Conservation (phyloP, 805 yeast species). For the Dipodascopsis tothii region DNA sequence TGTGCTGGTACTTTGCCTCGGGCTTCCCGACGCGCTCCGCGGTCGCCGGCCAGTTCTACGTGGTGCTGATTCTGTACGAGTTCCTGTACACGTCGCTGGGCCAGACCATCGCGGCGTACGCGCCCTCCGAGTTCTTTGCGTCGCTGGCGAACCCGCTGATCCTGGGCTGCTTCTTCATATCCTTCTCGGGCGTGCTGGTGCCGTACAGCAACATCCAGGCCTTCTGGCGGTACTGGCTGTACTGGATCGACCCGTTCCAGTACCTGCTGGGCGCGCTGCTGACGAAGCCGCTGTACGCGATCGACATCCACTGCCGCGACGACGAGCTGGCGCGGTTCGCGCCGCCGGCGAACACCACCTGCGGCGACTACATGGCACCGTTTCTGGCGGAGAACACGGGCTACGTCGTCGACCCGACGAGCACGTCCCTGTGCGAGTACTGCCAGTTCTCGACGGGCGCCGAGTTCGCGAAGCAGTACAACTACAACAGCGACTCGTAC, state of each 20-base stretch:
- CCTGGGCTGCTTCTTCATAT: conserved; percentile 41
- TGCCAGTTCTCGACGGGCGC: background rate
- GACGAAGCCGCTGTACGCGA: conserved; percentile 42
- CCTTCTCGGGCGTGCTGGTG: conserved; percentile 68
- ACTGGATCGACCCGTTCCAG: conserved; percentile 61
- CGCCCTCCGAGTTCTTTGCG: conserved; percentile 58
- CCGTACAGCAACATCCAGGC: conserved; percentile 55
- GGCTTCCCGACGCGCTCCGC: conserved; percentile 37
- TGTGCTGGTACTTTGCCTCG: conserved; percentile 46
- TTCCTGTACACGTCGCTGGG: conserved; percentile 46
- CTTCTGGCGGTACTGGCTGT: conserved; percentile 81
- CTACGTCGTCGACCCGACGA: conserved; percentile 42
- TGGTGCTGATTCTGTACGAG: conserved; percentile 45
- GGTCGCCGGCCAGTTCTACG: conserved; percentile 36
- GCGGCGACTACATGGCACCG: conserved; percentile 15
- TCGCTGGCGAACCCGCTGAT: conserved; percentile 30
- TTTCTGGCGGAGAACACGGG: conserved; percentile 47
- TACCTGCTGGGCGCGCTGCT: conserved; percentile 56
- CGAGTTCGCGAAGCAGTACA: background rate
- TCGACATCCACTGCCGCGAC: conserved; percentile 43
- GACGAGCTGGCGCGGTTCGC: conserved; percentile 44
- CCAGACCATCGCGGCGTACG: conserved; percentile 45
- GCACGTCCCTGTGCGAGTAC: background rate
- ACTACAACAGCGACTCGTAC: background rate
- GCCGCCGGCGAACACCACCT: conserved; percentile 46